phyloP scores from a whole-genome alignment of 129 eudicot genomes.

The Pulicaria dysenterica region DNA sequence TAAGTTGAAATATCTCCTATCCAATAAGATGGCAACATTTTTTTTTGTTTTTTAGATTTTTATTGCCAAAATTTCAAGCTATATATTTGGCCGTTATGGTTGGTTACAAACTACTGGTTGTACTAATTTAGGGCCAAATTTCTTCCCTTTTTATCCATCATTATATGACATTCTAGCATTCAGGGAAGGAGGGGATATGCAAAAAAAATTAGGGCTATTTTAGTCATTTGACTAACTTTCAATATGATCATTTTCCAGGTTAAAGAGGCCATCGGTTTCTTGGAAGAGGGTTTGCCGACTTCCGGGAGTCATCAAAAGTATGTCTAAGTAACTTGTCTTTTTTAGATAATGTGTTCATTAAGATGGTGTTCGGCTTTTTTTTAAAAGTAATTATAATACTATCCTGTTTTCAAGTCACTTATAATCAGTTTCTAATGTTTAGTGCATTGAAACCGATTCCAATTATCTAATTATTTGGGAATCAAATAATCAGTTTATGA shows the following conservation, averaged over 20 bases:
- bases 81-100: not conserved
- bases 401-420: too few species aligned
- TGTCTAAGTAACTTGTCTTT: slow-evolving; percentile 32
- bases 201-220: not conserved
- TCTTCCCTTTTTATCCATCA: not conserved
- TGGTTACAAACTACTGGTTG: not conserved
- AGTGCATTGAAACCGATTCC: too few species aligned
- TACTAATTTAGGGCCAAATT: not conserved
- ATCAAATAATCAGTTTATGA: too few species aligned
- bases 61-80: not conserved
- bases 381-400: too few species aligned
- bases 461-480: too few species aligned
- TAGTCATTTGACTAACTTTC: not conserved
- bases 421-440: too few species aligned
- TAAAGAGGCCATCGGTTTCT: slow-evolving; percentile 71
- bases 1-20: too few species aligned
- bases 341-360: slow-evolving; percentile 4
- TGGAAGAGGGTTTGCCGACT: slow-evolving; percentile 53
- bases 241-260: slow-evolving; percentile 52
- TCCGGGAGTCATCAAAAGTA: slow-evolving; percentile 59
- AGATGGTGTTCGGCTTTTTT: too few species aligned
- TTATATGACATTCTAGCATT: not conserved
- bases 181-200: not conserved
- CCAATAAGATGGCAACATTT: too few species aligned
- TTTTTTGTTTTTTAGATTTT: too few species aligned